Evolutionary conservation across 768 basidiomycete species (phyloP).

Genomic region (Sporobolomyces pararoseus): DNA sequence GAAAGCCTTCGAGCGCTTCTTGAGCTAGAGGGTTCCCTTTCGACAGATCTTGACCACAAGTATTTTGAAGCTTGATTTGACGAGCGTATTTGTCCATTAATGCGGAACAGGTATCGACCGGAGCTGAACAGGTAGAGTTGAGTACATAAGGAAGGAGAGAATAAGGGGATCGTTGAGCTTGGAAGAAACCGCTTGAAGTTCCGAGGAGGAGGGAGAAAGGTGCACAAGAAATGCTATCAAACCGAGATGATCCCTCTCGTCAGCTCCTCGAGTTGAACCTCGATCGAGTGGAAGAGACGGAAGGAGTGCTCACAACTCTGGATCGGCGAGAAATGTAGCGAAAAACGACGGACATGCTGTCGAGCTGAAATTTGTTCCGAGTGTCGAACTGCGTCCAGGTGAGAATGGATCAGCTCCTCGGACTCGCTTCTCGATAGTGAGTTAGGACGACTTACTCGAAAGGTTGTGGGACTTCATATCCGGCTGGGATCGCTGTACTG

Average conservation of each 20-base stretch:
- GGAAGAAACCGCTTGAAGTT: conserved; percentile 55
- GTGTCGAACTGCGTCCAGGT: conserved; percentile 59
- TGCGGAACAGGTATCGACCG: conserved; percentile 54
- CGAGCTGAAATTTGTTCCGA: conserved; percentile 66
- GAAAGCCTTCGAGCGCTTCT: conserved; percentile 62
- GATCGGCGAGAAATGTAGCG: conserved; percentile 62
- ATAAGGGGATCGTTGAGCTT: conserved; percentile 56
- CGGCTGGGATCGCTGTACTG: conserved; percentile 13
- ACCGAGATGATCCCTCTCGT: neutral
- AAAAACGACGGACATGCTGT: conserved; percentile 67
- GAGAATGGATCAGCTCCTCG: neutral
- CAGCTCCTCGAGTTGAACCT: neutral
- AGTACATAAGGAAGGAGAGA: conserved; percentile 64
- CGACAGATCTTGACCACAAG: conserved; percentile 61
- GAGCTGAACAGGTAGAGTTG: conserved; percentile 77
- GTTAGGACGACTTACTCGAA: conserved; percentile 20
- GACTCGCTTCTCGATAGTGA: neutral
- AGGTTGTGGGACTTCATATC: conserved; percentile 16
- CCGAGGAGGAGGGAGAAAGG: conserved; percentile 41
- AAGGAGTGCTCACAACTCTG: conserved; percentile 58
- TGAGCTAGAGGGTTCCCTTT: conserved; percentile 57
- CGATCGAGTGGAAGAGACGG: conserved; percentile 48
- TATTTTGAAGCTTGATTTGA: conserved; percentile 51
- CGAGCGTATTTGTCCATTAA: conserved; percentile 67
- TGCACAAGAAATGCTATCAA: conserved; percentile 19